Evolutionary conservation across 176 grass and related monocot genomes (phyloP).

Genomic region (Cymbopogon citratus): DNA sequence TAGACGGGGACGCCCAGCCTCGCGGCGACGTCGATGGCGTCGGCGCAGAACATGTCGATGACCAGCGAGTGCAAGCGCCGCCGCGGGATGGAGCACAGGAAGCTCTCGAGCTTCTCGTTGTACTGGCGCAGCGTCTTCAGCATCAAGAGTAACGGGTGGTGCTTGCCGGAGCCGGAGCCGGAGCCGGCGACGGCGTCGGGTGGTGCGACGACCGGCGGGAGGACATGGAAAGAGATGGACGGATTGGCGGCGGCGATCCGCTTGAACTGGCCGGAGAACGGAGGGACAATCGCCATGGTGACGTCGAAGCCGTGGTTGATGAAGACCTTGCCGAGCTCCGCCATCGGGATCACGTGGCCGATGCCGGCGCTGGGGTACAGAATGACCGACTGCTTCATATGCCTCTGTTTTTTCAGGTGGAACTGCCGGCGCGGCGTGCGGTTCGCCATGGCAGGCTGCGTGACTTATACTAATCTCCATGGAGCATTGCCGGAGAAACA

Average conservation of each 20-base stretch:
- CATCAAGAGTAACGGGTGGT: slow-evolving; percentile 2
- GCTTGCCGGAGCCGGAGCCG: no score
- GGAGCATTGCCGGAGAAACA: no score
- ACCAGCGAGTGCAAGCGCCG: slow-evolving; percentile 29
- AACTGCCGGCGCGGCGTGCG: no score
- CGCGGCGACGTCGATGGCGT: not conserved
- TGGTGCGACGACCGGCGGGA: not conserved
- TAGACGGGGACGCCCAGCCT: slow-evolving; percentile 3
- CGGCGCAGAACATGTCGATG: slow-evolving; percentile 56
- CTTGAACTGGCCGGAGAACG: not conserved
- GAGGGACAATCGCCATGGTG: slow-evolving; percentile 20
- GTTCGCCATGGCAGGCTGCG: no score
- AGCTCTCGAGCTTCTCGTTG: slow-evolving; percentile 1
- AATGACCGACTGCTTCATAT: slow-evolving; percentile 37
- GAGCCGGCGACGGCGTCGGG: not conserved
- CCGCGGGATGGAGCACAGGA: slow-evolving; percentile 8
- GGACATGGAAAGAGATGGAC: slow-evolving; percentile 34
- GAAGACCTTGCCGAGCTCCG: slow-evolving; percentile 48
- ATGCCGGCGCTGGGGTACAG: slow-evolving; percentile 41
- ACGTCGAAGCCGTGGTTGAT: slow-evolving; percentile 21
- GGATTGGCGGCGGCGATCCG: slow-evolving; percentile 28
- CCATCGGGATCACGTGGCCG: slow-evolving; percentile 50
- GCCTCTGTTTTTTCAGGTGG: not conserved
- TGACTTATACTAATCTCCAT: no score
- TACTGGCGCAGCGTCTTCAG: not conserved